phyloP scores from a whole-genome alignment of 2,329 filamentous ascomycete genomes.

The Colletotrichum sp. region DNA sequence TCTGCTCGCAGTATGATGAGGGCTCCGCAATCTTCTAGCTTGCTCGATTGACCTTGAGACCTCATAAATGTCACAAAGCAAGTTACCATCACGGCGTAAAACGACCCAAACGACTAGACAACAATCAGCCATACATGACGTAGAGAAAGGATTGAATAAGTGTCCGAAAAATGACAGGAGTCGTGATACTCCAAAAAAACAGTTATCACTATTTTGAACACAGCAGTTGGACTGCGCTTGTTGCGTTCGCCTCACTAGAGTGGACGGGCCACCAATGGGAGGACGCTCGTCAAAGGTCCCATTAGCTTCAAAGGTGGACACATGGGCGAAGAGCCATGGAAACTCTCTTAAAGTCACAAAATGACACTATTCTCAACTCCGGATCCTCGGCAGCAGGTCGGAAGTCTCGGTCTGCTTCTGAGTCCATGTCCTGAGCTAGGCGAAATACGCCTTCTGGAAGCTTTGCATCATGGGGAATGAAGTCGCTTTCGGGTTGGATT shows the following conservation, averaged over 20 bases:
- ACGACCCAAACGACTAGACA: not conserved
- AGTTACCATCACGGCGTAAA: not conserved
- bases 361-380: not conserved
- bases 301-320: not conserved
- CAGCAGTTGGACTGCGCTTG: rapidly evolving
- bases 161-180: not conserved
- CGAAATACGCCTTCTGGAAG: not conserved
- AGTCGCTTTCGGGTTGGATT: not conserved
- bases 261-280: not conserved
- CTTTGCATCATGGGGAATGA: not conserved
- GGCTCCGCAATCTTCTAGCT: not conserved
- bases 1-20: not conserved
- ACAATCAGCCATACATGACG: not conserved
- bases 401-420: not conserved
- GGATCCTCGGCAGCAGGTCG: not conserved
- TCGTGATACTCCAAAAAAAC: not conserved
- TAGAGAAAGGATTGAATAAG: not conserved
- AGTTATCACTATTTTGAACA: not conserved
- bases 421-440: not conserved
- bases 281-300: not conserved
- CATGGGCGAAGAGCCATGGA: not conserved
- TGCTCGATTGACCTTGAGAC: not conserved
- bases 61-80: not conserved
- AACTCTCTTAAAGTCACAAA: not conserved
- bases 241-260: not conserved